Conservation (phyloP, 2,329 filamentous ascomycete species). For the Alternaria brassicicola region DNA sequence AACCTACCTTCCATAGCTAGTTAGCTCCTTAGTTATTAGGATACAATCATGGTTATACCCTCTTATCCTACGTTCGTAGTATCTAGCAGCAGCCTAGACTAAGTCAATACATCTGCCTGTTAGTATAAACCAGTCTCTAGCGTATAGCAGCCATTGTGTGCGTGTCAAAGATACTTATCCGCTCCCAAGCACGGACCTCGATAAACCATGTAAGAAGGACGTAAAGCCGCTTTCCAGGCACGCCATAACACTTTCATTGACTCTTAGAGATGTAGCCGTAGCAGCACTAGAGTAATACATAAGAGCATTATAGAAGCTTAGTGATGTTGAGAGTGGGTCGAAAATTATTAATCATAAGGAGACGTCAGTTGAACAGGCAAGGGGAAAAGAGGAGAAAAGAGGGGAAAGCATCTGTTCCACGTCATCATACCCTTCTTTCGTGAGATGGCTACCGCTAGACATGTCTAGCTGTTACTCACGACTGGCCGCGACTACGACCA, state of each 20-base stretch:
- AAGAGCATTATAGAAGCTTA: too few species aligned
- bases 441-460: neutral
- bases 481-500: neutral
- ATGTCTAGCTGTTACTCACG: neutral
- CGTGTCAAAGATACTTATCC: neutral
- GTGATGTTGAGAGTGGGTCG: neutral
- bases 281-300: too few species aligned
- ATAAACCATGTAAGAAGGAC: neutral
- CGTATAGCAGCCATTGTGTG: neutral
- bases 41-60: neutral
- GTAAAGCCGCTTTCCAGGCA: too few species aligned
- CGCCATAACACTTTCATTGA: neutral
- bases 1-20: neutral
- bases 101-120: neutral
- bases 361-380: too few species aligned
- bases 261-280: neutral
- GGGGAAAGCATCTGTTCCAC: neutral
- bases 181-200: neutral
- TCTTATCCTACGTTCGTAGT: neutral
- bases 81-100: neutral
- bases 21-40: neutral
- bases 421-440: neutral
- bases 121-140: neutral
- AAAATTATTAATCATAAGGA: neutral
- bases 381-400: neutral